Percentiles rank a stretch among this genome's conserved stretches.
phyloP scores from a whole-genome alignment of 2,329 filamentous ascomycete genomes.

The Fusarium odoratissimum region DNA sequence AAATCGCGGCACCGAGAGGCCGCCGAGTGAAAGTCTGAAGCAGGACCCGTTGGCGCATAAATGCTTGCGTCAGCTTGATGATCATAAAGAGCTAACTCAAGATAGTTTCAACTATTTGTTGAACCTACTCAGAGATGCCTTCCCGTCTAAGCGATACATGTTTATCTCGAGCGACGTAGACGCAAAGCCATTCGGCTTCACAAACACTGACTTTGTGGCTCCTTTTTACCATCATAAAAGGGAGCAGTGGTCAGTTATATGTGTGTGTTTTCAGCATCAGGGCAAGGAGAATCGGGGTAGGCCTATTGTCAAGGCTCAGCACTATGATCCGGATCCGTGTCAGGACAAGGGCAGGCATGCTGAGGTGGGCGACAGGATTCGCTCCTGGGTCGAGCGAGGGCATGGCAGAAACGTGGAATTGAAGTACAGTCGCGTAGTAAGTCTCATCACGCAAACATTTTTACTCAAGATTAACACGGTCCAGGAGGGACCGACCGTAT shows the following conservation, averaged over 20 bases:
- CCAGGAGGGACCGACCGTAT: background rate
- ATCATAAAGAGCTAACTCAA: background rate
- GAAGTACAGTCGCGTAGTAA: background rate
- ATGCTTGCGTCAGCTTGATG: background rate
- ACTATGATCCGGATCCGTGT: background rate
- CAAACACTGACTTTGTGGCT: background rate
- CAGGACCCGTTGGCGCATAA: background rate
- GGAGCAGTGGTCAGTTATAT: background rate
- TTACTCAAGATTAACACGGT: too few relatives aligned
- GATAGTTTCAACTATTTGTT: background rate
- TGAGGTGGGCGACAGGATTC: background rate
- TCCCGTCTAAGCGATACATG: too few relatives aligned
- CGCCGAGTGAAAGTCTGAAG: background rate
- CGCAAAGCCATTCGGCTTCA: background rate
- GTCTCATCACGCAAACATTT: background rate
- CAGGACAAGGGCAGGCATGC: background rate
- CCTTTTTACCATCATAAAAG: background rate
- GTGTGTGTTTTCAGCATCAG: background rate
- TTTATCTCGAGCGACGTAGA: background rate
- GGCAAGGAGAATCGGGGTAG: background rate
- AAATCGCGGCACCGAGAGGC: background rate
- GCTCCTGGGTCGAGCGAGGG: background rate
- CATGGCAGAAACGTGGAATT: background rate
- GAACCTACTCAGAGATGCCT: background rate
- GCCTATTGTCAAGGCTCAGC: background rate